phyloP scores from a whole-genome alignment of 2,329 filamentous ascomycete genomes.

The Penicillium nordicum region DNA sequence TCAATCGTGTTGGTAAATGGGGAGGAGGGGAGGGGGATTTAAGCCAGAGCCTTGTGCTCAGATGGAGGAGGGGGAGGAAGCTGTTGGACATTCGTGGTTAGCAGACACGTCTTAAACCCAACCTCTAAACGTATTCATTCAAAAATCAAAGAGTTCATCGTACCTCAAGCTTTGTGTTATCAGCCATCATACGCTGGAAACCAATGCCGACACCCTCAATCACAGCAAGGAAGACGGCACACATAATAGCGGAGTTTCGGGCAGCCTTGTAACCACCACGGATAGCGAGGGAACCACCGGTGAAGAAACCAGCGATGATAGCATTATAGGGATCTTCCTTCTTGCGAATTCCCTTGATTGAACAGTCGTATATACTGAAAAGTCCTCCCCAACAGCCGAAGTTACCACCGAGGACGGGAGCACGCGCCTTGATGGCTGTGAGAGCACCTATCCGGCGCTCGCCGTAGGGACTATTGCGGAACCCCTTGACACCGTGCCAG shows the following conservation, averaged over 20 bases:
- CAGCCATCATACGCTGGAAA: conserved; percentile 90
- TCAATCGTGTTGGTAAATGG: not conserved
- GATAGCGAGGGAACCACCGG: conserved; percentile 84
- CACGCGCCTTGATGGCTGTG: conserved; percentile 95
- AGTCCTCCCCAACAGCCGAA: conserved; percentile 97
- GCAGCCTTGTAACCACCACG: conserved; percentile 89
- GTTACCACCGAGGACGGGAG: conserved; percentile 93
- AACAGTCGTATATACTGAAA: conserved; percentile 94
- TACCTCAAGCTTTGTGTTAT: conserved; percentile 73
- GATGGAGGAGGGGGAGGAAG: conserved; percentile 38
- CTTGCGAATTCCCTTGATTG: conserved; percentile 86
- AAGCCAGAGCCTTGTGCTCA: conserved; percentile 37
- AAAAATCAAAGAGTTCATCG: not conserved
- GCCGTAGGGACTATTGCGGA: conserved; percentile 83
- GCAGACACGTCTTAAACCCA: not conserved
- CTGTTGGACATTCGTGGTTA: conserved; percentile 1
- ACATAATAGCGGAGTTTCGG: conserved; percentile 93
- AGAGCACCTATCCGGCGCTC: conserved; percentile 93
- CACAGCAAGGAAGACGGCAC: conserved; percentile 87
- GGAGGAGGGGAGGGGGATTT: conserved; percentile 15
- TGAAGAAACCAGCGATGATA: conserved; percentile 97
- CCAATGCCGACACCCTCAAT: conserved; percentile 97
- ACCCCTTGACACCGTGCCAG: conserved; percentile 97
- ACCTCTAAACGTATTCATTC: not conserved
- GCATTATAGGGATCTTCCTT: conserved; percentile 99